Evolutionary conservation across 345 rosid species (phyloP).

Genomic region (Pelargonium nanum): DNA sequence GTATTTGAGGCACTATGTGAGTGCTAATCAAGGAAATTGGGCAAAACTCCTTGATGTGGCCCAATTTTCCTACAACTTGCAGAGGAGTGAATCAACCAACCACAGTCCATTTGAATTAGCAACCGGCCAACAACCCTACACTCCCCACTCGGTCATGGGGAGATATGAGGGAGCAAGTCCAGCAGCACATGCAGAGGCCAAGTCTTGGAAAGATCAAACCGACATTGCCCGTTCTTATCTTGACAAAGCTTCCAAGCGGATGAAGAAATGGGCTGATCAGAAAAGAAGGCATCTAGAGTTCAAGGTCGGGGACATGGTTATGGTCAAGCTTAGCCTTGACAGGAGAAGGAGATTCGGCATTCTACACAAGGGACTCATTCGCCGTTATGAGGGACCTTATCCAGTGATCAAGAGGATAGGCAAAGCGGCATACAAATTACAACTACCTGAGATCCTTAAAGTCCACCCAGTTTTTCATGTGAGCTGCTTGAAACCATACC

Average conservation of each 20-base stretch:
- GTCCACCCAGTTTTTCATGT: background rate
- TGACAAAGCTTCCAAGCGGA: background rate
- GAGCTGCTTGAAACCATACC: no score
- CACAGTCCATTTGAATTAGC: background rate
- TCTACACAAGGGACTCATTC: background rate
- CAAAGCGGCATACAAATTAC: conserved; percentile 1
- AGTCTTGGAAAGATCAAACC: background rate
- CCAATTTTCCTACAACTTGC: conserved; percentile 1
- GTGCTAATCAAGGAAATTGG: background rate
- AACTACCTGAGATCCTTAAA: background rate
- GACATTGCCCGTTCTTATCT: background rate
- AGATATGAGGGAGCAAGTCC: background rate
- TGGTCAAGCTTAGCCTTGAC: background rate
- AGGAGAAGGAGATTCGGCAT: background rate
- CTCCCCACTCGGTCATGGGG: accelerated
- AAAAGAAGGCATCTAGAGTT: background rate
- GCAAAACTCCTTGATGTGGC: background rate
- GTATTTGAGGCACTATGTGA: background rate
- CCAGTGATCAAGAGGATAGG: accelerated
- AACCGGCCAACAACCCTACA: background rate
- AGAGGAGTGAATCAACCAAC: background rate
- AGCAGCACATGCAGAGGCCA: accelerated
- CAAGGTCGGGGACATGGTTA: background rate
- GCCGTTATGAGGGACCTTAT: background rate
- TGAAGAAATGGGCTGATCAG: conserved; percentile 7